A percentile compares a stretch with the other conserved stretches of the same genome.
Conservation (phyloP, 352 stramenopile genomes). For the Phytophthora sojae region DNA sequence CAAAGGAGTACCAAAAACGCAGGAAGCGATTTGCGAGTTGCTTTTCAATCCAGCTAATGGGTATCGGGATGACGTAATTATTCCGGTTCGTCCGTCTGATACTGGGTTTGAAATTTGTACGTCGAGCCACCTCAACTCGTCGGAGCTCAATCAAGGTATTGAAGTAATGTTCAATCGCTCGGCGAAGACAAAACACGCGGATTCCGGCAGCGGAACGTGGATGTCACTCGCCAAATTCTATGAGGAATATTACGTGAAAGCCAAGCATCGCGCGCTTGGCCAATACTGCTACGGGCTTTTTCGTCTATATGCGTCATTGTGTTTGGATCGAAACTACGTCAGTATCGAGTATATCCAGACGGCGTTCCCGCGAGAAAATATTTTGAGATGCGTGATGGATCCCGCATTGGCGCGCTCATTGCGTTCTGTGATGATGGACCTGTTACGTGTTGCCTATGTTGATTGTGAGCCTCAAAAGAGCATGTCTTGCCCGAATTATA, state of each 20-base stretch:
- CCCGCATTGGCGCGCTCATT: constrained; percentile 54
- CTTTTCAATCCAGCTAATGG: constrained; percentile 67
- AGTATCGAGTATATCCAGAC: constrained; percentile 77
- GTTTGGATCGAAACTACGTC: constrained; percentile 78
- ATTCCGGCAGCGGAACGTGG: constrained; percentile 40
- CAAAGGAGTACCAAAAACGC: constrained; percentile 69
- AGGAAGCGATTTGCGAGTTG: constrained; percentile 77
- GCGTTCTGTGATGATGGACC: constrained; percentile 70
- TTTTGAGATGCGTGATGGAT: constrained; percentile 63
- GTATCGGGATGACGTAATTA: constrained; percentile 63
- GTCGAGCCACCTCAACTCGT: constrained; percentile 21
- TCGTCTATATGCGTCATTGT: constrained; percentile 74
- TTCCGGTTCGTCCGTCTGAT: constrained; percentile 53
- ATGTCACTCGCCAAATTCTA: constrained; percentile 63
- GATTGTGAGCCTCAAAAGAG: constrained; percentile 76
- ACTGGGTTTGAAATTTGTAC: constrained; percentile 68
- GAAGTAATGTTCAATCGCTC: constrained; percentile 49
- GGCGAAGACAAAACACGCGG: constrained; percentile 5
- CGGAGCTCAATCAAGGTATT: constrained; percentile 37
- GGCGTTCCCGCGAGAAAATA: constrained; percentile 63
- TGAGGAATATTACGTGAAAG: constrained; percentile 63
- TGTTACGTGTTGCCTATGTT: constrained; percentile 71
- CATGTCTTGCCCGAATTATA: constrained; percentile 71
- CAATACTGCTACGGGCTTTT: constrained; percentile 82
- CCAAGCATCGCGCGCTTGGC: constrained; percentile 53